Percentiles rank a stretch among this genome's conserved stretches.
Evolutionary conservation across 2,329 filamentous ascomycete genomes (phyloP).

Genomic region (Nemania sp.): DNA sequence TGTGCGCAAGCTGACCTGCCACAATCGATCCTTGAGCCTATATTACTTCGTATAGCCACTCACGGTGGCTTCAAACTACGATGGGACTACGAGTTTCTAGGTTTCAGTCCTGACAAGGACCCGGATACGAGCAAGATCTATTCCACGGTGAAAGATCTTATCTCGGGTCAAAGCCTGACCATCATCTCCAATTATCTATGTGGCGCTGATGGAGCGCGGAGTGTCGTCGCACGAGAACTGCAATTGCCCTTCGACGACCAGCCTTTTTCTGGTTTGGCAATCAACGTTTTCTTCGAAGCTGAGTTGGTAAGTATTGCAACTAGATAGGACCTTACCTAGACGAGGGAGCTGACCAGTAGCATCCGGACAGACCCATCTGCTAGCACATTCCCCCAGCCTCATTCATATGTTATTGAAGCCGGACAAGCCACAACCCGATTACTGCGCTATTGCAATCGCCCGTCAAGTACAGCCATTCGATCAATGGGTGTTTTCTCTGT

Average conservation of each 20-base stretch:
- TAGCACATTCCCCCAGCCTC: conserved; percentile 14
- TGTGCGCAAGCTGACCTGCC: conserved; percentile 22
- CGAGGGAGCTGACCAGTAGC: no score
- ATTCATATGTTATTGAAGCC: conserved; percentile 21
- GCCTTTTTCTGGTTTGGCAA: conserved; percentile 12
- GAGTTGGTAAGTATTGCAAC: conserved; percentile 12
- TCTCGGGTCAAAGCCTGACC: conserved; percentile 14
- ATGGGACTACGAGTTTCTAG: conserved; percentile 22
- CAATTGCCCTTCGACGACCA: conserved; percentile 16
- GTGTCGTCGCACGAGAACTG: conserved; percentile 19
- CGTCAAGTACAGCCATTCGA: conserved; percentile 20
- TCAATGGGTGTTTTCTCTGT: conserved; percentile 23
- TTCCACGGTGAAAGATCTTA: conserved; percentile 14
- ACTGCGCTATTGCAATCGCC: conserved; percentile 18
- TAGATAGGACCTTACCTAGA: no score
- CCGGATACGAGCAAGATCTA: conserved; percentile 14
- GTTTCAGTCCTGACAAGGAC: conserved; percentile 11
- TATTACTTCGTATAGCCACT: conserved; percentile 19
- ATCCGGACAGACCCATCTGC: conserved; percentile 21
- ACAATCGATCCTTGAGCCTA: conserved; percentile 22
- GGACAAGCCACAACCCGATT: conserved; percentile 20
- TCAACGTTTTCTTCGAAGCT: conserved; percentile 25
- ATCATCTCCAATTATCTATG: conserved; percentile 20
- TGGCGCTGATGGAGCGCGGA: conserved; percentile 22
- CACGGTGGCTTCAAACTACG: conserved; percentile 24